Evolutionary conservation across 2,329 filamentous ascomycete genomes (phyloP), one percentile per base, ranked within the genome.

Genomic region (Aspergillus carbonarius): DNA sequence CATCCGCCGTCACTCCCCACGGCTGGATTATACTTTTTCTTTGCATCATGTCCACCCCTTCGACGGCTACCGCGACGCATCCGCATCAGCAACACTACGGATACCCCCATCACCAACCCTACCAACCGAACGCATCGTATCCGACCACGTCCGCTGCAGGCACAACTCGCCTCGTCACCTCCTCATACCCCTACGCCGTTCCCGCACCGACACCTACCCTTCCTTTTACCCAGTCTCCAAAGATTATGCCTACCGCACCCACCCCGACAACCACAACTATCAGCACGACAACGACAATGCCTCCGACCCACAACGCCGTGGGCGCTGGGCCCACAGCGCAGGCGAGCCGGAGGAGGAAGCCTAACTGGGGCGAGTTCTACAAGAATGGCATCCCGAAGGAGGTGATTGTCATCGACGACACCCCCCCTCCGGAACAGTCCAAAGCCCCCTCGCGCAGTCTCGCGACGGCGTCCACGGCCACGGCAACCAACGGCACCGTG

Each of bases 351-450:
- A 62, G 74, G 71, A 72, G 83, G 83, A 72, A 86, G 65, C 89
- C 90, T 51, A 88, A 95, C 75, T 95, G 91, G 91, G 81, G 84
- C 58, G 85, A 83, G 63, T 95, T 93, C 71, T 93, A 93, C 75
- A 89, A 88, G 72, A 93, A 93, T 74, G 91, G 91, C 4, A 78
- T 92, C 25, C 91, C 91, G 23, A 89, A 91, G 72, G 91, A 95
- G 78, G 87, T 95, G 71, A 93, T 95, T 70, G 87, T 93, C 68
- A 95, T 95, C 40, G 75, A 78, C 62, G 88, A 93, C 73, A 87
- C 85, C 4, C 89, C 89, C 53, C 75, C 77, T 10, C 81, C 81
- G 32, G 72, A 75, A 40, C 60, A 67, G 15, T 57, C 68, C 51
- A 67, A 70, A 47, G 60, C 59, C 48, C 57, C 62, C 34, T 55